Evolutionary conservation across 306 rosid genomes (phyloP), one percentile per base, ranked within the genome.

Genomic region (Vicia faba): DNA sequence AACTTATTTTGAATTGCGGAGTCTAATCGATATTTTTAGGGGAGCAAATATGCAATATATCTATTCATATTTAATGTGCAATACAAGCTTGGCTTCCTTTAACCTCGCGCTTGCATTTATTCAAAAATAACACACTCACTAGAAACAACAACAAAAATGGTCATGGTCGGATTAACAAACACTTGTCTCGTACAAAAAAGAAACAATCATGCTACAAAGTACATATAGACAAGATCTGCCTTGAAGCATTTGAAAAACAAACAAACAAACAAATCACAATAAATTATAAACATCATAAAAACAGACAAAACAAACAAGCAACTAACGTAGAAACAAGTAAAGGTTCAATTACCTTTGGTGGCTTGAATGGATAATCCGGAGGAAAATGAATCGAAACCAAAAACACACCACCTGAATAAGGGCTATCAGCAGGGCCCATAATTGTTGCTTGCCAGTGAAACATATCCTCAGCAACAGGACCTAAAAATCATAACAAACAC

Each of bases 391-490:
- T 91, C 0, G 92, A 88, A 72, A 91, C 95, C 28, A 87, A 82
- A 74, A 88, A 91, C 7, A 88, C 91, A 44, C 97, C 97, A 58
- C 97, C 95, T 0, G 95, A 72, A 57, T 91, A 91, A 0, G 95
- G 97, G 74, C 95, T 88, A 55, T 91, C 97, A 40, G 89, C 46
- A 19, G 97, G 97, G 33, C 97, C 97, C 95, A 86, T 91, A 54
- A 91, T 86, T 16, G 92, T 86, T 35, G 97, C 97, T 71, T 91
- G 97, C 95, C 92, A 91, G 66, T 91, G 97, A 81, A 88, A 91
- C 96, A 91, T 91, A 64, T 91, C 97, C 83, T 91, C 97, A 4
- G 93, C 97, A 74, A 88, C 93, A 0, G 97, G 96, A 67, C 97
- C 96, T 91, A 40, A 51, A 3, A 51, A 9, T 70, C 64, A 75